Conservation (phyloP, 202 grass and related monocot species). For the Miscanthus sacchariflorus region DNA sequence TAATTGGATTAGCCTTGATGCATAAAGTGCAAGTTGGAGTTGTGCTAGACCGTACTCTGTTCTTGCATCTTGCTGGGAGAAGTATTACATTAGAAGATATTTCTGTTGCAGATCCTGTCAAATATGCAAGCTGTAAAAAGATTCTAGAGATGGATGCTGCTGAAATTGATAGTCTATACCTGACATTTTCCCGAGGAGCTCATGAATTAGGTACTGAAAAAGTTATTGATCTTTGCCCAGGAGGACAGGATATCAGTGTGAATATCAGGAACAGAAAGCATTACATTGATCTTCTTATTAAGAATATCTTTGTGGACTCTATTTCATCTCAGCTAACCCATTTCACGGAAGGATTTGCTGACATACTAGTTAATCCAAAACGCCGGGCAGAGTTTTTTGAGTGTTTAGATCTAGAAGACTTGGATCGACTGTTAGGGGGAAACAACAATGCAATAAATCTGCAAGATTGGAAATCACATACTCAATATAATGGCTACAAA, state of each 20-base stretch:
- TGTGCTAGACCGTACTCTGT: slow-evolving; percentile 83
- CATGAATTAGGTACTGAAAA: slow-evolving; percentile 75
- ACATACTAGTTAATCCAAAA: slow-evolving; percentile 71
- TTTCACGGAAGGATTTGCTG: slow-evolving; percentile 86
- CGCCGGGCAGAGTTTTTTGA: slow-evolving; percentile 76
- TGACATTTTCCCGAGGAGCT: slow-evolving; percentile 87
- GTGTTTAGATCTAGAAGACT: slow-evolving; percentile 87
- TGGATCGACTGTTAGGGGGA: slow-evolving; percentile 86
- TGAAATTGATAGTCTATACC: slow-evolving; percentile 79
- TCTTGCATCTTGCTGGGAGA: slow-evolving; percentile 86
- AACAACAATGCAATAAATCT: slow-evolving; percentile 64
- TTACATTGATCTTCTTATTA: slow-evolving; percentile 91
- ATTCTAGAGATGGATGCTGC: slow-evolving; percentile 92
- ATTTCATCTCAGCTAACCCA: slow-evolving; percentile 74
- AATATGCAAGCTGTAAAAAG: slow-evolving; percentile 85
- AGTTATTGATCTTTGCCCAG: slow-evolving; percentile 78
- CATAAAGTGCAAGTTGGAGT: slow-evolving; percentile 96
- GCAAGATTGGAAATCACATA: slow-evolving; percentile 96
- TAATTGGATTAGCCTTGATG: slow-evolving; percentile 97
- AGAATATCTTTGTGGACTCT: slow-evolving; percentile 87
- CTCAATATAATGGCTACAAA: slow-evolving; percentile 96
- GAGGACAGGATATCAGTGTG: slow-evolving; percentile 84
- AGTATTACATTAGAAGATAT: slow-evolving; percentile 92
- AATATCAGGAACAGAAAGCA: slow-evolving; percentile 81
- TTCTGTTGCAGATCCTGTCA: slow-evolving; percentile 76